A percentile compares a stretch with the other conserved stretches of the same genome.
Conservation (phyloP, 2,329 filamentous ascomycete genomes). For the Metarhizium rileyi region DNA sequence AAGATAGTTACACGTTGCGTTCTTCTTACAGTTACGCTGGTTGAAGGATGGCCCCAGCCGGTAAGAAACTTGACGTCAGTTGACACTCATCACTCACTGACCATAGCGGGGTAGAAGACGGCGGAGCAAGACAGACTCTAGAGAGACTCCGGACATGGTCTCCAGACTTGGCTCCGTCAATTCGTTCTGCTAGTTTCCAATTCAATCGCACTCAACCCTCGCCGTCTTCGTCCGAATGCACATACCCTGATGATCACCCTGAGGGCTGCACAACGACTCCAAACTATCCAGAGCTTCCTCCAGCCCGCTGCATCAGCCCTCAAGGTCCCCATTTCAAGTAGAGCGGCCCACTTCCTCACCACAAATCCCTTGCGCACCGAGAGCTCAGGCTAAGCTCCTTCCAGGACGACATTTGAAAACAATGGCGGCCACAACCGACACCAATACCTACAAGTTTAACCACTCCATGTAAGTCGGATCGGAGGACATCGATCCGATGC, state of each 20-base stretch:
- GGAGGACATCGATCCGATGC: neutral
- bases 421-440: conserved; percentile 63
- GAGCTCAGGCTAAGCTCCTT: conserved; percentile 1
- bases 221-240: neutral
- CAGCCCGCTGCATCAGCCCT: conserved; percentile 6
- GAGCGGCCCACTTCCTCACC: neutral
- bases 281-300: conserved; percentile 13
- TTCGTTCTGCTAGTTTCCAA: neutral
- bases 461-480: conserved; percentile 62
- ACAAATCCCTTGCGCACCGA: neutral
- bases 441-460: conserved; percentile 72
- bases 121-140: neutral
- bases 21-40: no score
- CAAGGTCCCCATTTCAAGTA: conserved; percentile 5
- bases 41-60: no score
- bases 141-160: no score
- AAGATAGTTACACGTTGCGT: no score
- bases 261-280: conserved; percentile 17
- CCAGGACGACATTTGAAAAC: conserved; percentile 9
- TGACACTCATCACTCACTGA: no score
- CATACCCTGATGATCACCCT: conserved; percentile 14
- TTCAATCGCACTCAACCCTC: neutral
- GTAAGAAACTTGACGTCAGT: no score
- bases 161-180: neutral
- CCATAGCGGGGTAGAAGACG: neutral